Evolutionary conservation across 2,329 filamentous ascomycete species (phyloP).

Genomic region (Lachnellula cervina): DNA sequence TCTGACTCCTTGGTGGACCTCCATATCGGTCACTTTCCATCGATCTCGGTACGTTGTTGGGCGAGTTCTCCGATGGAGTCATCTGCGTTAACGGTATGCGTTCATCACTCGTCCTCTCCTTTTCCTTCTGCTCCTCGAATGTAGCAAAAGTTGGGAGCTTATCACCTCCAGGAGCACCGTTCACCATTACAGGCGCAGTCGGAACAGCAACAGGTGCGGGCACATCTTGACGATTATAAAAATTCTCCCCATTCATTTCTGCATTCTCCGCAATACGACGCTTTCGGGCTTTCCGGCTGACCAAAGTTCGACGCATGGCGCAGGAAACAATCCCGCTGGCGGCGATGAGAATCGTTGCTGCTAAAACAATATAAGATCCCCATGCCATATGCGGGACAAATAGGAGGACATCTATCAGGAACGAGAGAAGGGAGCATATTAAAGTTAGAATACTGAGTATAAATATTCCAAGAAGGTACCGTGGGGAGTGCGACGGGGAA

Average conservation of each 20-base stretch:
- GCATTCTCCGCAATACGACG: slow-evolving; percentile 88
- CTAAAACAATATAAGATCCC: slow-evolving; percentile 91
- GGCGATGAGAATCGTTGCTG: slow-evolving; percentile 78
- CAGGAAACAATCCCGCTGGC: slow-evolving; percentile 82
- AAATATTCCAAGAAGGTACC: slow-evolving; percentile 79
- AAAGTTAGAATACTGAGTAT: slow-evolving; percentile 84
- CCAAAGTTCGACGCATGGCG: slow-evolving; percentile 87
- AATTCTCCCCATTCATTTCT: slow-evolving; percentile 95
- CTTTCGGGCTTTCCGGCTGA: slow-evolving; percentile 89
- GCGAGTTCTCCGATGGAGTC: slow-evolving; percentile 55
- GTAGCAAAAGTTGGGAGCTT: slow-evolving; percentile 54
- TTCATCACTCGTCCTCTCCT: slow-evolving; percentile 62
- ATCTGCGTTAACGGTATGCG: slow-evolving; percentile 62
- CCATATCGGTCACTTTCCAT: slow-evolving; percentile 17
- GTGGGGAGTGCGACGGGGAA: slow-evolving; percentile 79
- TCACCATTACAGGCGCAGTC: slow-evolving; percentile 49
- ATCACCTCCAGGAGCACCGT: slow-evolving; percentile 49
- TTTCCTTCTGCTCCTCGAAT: slow-evolving; percentile 56
- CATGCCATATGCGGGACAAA: slow-evolving; percentile 92
- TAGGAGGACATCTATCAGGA: slow-evolving; percentile 87
- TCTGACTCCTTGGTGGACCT: slow-evolving; percentile 6
- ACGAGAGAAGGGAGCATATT: slow-evolving; percentile 76
- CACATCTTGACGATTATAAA: slow-evolving; percentile 63
- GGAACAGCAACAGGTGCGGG: slow-evolving; percentile 31
- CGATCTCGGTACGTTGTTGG: slow-evolving; percentile 31